phyloP scores from a whole-genome alignment of 768 basidiomycete species.

The Grammothele lineata region DNA sequence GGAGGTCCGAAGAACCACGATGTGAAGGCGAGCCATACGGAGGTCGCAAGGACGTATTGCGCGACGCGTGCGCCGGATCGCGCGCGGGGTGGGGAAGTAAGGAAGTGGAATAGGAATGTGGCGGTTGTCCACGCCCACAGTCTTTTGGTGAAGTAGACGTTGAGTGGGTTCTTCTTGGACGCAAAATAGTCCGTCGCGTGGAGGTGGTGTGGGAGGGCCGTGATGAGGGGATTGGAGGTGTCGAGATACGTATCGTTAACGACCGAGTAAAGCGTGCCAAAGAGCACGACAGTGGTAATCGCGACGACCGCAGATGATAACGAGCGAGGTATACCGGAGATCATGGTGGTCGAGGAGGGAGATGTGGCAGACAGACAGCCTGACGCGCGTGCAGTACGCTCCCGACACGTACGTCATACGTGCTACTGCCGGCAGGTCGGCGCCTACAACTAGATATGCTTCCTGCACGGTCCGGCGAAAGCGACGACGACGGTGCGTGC shows the following conservation, averaged over 20 bases:
- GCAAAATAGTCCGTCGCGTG: constrained; percentile 69
- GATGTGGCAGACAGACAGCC: neutral
- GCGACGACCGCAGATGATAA: constrained; percentile 31
- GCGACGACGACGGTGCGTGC: too few relatives aligned
- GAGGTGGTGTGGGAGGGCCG: constrained; percentile 66
- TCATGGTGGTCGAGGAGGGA: constrained; percentile 5
- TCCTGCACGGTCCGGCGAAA: too few relatives aligned
- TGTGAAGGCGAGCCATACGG: constrained; percentile 71
- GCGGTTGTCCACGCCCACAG: constrained; percentile 89
- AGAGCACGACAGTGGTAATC: constrained; percentile 43
- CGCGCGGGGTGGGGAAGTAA: constrained; percentile 47
- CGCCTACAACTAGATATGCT: too few relatives aligned
- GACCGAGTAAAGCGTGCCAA: constrained; percentile 67
- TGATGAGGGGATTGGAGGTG: constrained; percentile 74
- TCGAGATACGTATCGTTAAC: constrained; percentile 69
- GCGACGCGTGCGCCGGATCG: constrained; percentile 40
- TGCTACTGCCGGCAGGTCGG: too few relatives aligned
- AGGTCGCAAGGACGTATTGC: constrained; percentile 57
- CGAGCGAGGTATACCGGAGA: constrained; percentile 8
- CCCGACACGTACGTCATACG: neutral
- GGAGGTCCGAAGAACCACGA: constrained; percentile 88
- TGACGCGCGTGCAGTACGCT: neutral
- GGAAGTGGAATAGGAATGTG: constrained; percentile 55
- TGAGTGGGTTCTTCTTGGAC: constrained; percentile 74
- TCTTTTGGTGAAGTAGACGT: constrained; percentile 83